Evolutionary conservation across 805 yeast species (phyloP), one percentile per base, ranked within the genome.

Genomic region (Isabelozyma gotoi): DNA sequence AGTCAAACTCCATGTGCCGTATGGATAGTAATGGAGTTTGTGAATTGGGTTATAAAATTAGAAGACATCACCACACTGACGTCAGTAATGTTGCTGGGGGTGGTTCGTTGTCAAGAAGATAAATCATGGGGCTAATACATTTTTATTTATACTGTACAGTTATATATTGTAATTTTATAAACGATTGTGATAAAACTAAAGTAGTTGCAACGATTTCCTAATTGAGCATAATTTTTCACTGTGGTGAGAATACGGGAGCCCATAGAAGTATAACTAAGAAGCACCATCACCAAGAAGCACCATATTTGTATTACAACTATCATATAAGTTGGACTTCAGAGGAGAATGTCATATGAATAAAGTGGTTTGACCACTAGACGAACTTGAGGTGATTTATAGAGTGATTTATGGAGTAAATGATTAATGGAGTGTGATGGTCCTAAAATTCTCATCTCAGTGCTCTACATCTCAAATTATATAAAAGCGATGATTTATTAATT

Each of bases 61-160:
- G 57, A 43, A 71, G 63, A 52, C 77, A 72, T 45, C 73, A 68
- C 49, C 77, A 72, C 46, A 49, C 62, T 38, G 76, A 68, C 16
- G 55, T 69, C 4, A 64, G 71, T 48, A 62, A 61, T 38, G 64
- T 59, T 10, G 59, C 62, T 1, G 54, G 63, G 24, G 54, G 62
- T 5, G 70, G 72, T 2, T 41, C 56, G 6, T 41, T 57, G 12
- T 43, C 61, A 35, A 49, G 56, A 40, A 35, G 35, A n/a, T 40
- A 19, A 18, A 41, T 14, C 33, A 21, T 27, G 20, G 6, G 29
- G 29, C 29, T 24, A 24, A n/a, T n/a, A n/a, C n/a, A n/a, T n/a
- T n/a, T n/a, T n/a, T n/a, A n/a, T n/a, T 24, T 24, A 24, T 24
- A 5, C 12, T 24, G 29, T 24, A 24, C 29, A 24, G 29, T 4